A percentile compares a stretch with the other conserved stretches of the same genome.
Conservation (phyloP, 2,329 filamentous ascomycete genomes). For the Cladophialophora exuberans region DNA sequence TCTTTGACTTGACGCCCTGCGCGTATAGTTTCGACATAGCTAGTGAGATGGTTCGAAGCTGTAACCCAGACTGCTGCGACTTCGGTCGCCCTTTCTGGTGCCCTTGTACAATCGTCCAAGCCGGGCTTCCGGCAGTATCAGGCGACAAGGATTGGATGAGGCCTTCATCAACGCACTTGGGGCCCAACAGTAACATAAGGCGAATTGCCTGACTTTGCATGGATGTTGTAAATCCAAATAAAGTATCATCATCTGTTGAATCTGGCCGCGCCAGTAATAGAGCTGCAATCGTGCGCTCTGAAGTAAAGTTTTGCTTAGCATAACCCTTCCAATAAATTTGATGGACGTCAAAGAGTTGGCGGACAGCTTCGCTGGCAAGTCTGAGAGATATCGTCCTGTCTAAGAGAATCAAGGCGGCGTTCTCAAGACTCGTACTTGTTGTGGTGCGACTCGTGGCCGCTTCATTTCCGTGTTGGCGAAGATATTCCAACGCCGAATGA, state of each 20-base stretch:
- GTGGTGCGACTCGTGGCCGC: conserved; percentile 17
- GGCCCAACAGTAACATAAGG: conserved; percentile 25
- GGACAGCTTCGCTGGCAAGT: conserved; percentile 15
- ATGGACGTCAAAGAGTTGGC: conserved; percentile 27
- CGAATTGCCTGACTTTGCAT: conserved; percentile 33
- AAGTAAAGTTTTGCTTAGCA: conserved; percentile 2
- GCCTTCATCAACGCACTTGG: conserved; percentile 18
- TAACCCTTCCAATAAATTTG: conserved; percentile 23
- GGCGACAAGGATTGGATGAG: conserved; percentile 20
- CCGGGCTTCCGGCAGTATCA: conserved; percentile 36
- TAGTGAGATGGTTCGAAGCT: conserved; percentile 50
- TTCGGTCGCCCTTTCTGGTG: conserved; percentile 41
- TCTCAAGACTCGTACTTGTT: conserved; percentile 18
- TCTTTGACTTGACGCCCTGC: conserved; percentile 7
- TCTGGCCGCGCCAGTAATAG: conserved; percentile 20
- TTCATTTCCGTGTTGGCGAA: conserved; percentile 34
- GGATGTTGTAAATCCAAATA: conserved; percentile 28
- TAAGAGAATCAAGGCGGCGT: conserved; percentile 30
- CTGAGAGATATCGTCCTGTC: conserved; percentile 31
- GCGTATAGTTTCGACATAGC: conserved; percentile 36
- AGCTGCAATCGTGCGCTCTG: conserved; percentile 7
- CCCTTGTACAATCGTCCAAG: conserved; percentile 42
- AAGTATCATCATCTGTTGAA: conserved; percentile 14
- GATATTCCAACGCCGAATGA: conserved; percentile 42
- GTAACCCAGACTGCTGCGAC: conserved; percentile 46